These are phyloP conservation scores for Croton setiger DNA, from an alignment of 441 rosid genomes.

Conservation along the genomic window DNA sequence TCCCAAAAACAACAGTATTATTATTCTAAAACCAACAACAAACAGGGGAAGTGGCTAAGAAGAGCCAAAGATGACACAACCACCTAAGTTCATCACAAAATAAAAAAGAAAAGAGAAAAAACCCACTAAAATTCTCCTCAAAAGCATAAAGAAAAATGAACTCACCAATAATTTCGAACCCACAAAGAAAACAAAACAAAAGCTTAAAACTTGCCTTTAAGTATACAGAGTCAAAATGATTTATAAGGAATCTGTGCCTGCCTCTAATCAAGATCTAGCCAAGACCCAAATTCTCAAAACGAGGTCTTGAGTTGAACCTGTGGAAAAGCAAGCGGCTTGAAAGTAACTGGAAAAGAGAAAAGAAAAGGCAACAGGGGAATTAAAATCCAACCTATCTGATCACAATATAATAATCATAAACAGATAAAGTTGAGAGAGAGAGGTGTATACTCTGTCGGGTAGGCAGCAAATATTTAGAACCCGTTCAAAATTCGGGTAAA, in stretches of 20 bases:
- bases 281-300: constrained; percentile 33
- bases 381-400: background rate
- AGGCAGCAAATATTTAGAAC: background rate
- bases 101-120: background rate
- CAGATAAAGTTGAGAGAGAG: background rate
- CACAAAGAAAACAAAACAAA: constrained; percentile 3
- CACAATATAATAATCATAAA: constrained; percentile 1
- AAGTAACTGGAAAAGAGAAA: background rate
- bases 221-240: constrained; percentile 30
- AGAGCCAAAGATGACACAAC: constrained; percentile 16
- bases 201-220: constrained; percentile 35
- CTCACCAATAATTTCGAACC: constrained; percentile 12
- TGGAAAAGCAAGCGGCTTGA: background rate
- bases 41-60: background rate
- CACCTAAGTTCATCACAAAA: constrained; percentile 1
- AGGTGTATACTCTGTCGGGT: background rate
- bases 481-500: background rate
- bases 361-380: background rate
- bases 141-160: constrained; percentile 17
- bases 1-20: too few species aligned
- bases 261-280: constrained; percentile 37
- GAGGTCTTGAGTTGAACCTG: constrained; percentile 22
- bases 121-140: constrained; percentile 19
- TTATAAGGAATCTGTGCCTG: constrained; percentile 18
- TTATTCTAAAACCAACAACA: background rate